Conservation (phyloP, 148 eudicot genomes). For the Euryodendron excelsum region DNA sequence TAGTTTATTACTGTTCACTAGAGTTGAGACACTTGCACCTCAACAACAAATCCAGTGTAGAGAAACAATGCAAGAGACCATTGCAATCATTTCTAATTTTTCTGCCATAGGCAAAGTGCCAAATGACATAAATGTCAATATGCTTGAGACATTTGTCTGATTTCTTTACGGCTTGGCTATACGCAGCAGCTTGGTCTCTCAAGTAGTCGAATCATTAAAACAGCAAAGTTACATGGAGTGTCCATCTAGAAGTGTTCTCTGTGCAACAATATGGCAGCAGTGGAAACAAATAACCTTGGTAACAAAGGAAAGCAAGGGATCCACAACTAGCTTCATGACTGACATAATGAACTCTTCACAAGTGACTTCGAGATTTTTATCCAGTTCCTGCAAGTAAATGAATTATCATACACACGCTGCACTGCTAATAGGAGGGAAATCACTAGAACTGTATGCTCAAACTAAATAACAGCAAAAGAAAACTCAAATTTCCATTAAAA, state of each 20-base stretch:
- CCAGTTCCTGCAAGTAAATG: conserved; percentile 69
- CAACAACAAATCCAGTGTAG: not conserved
- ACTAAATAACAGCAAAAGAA: not conserved
- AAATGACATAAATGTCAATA: not conserved
- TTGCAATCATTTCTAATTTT: not conserved
- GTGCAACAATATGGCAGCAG: not conserved
- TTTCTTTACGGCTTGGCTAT: conserved; percentile 1
- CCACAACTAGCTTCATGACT: conserved; percentile 88
- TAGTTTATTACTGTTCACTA: not conserved
- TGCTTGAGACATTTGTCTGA: not conserved
- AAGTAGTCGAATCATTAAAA: too few relatives aligned
- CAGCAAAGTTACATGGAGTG: not conserved
- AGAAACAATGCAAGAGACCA: too few relatives aligned
- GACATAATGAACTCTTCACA: conserved; percentile 99
- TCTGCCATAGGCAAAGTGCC: not conserved
- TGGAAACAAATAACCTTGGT: conserved; percentile 67
- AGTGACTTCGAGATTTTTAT: conserved; percentile 86
- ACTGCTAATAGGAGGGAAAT: not conserved
- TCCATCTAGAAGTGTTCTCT: not conserved
- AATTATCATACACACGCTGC: not conserved
- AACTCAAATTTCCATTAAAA: not conserved
- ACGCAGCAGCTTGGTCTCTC: conserved; percentile 1
- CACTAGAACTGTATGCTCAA: not conserved
- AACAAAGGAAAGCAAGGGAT: conserved; percentile 96
- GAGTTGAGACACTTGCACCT: not conserved